Evolutionary conservation across 139 green algal genomes (phyloP), one percentile per base, ranked within the genome.

Genomic region (Chlamydomonas schloesseri): DNA sequence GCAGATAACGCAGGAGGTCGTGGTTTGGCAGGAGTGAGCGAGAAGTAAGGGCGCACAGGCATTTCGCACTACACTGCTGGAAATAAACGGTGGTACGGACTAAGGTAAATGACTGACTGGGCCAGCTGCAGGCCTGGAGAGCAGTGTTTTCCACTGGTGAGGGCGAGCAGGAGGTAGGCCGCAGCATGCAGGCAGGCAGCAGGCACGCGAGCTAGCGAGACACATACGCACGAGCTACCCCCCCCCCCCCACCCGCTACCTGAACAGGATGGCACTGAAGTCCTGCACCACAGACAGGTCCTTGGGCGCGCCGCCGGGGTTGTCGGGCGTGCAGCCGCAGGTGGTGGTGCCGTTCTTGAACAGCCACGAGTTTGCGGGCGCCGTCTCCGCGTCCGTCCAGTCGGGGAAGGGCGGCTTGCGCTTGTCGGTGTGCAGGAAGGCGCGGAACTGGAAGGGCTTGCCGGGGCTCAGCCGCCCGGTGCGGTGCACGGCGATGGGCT

Each of bases 311-410:
- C 69, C 69, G 9, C 26, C 34, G 21, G 31, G 69, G 69, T 73
- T 73, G 33, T 73, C 69, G 18, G 69, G 34, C 18, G 69, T 73
- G 69, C 69, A 73, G 69, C 69, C 69, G 37, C 69, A 73, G 4
- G 33, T 55, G 69, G 69, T 55, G 31, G 34, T 53, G 69, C 17
- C 69, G 34, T 50, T 73, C 10, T 18, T 73, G 69, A 73, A 73
- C 21, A 34, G 28, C 17, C 18, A 13, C 18, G 23, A 14, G 15
- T 23, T 37, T 34, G 21, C 31, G 18, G 21, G 23, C 3, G 69
- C 69, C 9, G 69, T 73, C 33, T 73, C 69, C 8, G 34, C 69
- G 69, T 73, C 37, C 9, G 31, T 42, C 69, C 69, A 73, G 34
- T 53, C 34, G 34, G 69, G 69, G 17, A 73, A n/a, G 15, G 17